These are phyloP conservation scores for Solanum medicagineum DNA, from an alignment of 257 asterid genomes.

Conservation along the genomic window DNA sequence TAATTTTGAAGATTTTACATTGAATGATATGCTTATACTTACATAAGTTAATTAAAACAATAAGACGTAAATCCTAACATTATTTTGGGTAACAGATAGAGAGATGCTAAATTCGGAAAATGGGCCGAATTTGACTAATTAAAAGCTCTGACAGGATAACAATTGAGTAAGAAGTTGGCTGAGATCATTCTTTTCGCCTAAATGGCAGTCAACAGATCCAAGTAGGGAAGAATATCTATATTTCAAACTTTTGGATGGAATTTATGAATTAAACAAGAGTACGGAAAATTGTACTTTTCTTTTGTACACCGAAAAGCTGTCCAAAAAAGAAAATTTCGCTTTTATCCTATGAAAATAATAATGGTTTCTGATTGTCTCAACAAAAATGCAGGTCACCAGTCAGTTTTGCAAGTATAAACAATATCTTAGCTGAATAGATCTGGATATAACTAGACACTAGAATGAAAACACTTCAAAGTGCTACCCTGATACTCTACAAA, in stretches of 20 bases:
- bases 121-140: neutral
- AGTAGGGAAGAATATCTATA: neutral
- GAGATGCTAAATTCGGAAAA: neutral
- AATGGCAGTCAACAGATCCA: neutral
- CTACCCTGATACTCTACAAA: neutral
- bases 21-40: neutral
- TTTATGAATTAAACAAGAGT: neutral
- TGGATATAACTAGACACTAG: neutral
- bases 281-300: neutral
- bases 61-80: neutral
- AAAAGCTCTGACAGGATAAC: neutral
- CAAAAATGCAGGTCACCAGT: neutral
- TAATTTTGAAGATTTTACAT: neutral
- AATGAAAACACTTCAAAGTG: neutral
- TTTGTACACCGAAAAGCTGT: too few species aligned
- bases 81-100: neutral
- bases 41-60: neutral
- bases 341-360: neutral
- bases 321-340: neutral
- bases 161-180: neutral
- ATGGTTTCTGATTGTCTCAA: neutral
- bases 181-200: neutral
- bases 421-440: neutral
- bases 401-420: neutral
- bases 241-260: neutral